Evolutionary conservation across 306 rosid species (phyloP).

Genomic region (Boehmeria nivea): DNA sequence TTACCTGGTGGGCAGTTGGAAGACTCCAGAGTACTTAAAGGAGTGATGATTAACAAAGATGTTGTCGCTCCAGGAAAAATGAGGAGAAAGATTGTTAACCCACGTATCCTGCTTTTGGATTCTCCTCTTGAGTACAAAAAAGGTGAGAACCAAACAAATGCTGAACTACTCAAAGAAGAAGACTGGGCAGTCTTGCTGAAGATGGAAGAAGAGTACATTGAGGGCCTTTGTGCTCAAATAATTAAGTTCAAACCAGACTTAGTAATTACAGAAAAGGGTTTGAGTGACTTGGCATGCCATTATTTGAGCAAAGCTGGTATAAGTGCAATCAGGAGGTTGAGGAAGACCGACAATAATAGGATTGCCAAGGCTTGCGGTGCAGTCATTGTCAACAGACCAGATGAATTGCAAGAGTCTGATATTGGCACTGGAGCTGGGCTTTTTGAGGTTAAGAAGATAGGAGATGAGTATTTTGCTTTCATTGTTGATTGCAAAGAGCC

Average conservation of each 20-base stretch:
- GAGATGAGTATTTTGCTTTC: conserved; percentile 75
- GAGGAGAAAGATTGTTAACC: conserved; percentile 89
- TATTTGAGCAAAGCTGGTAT: conserved; percentile 81
- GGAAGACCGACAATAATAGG: conserved; percentile 83
- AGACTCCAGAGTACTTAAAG: conserved; percentile 73
- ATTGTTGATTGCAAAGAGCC: conserved; percentile 91
- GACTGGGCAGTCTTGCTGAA: conserved; percentile 82
- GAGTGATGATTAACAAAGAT: conserved; percentile 90
- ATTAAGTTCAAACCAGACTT: conserved; percentile 85
- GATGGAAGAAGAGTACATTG: conserved; percentile 89
- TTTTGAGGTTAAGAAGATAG: conserved; percentile 90
- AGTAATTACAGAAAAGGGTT: conserved; percentile 91
- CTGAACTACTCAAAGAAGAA: conserved; percentile 86
- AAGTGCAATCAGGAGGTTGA: conserved; percentile 85
- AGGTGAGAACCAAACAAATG: conserved; percentile 95
- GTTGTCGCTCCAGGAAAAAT: conserved; percentile 91
- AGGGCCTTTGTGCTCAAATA: conserved; percentile 77
- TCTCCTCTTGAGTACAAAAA: conserved; percentile 86
- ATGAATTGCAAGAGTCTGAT: conserved; percentile 92
- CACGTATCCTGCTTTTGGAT: conserved; percentile 86
- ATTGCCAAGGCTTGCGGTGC: conserved; percentile 96
- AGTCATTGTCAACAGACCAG: conserved; percentile 88
- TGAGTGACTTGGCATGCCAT: conserved; percentile 95
- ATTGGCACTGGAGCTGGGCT: conserved; percentile 91
- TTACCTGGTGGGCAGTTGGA: conserved; percentile 91